These are phyloP conservation scores for Yamadazyma laniorum DNA, from an alignment of 805 yeast species.

Conservation along the genomic window DNA sequence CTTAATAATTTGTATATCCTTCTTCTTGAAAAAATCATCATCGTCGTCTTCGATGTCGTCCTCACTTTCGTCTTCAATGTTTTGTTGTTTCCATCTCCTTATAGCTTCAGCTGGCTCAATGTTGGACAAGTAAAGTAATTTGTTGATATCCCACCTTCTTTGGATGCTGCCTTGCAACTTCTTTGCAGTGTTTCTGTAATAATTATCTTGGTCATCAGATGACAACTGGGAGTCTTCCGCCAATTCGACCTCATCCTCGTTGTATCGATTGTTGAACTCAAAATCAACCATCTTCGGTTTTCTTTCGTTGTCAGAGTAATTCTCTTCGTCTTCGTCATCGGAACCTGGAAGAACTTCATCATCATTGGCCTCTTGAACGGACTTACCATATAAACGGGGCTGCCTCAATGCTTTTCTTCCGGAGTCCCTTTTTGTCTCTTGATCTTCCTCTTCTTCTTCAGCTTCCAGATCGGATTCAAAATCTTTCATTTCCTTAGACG, in stretches of 20 bases:
- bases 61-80: slow-evolving; percentile 41
- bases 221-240: slow-evolving; percentile 49
- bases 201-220: slow-evolving; percentile 37
- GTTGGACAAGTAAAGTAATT: slow-evolving; percentile 75
- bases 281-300: slow-evolving; percentile 46
- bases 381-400: slow-evolving; percentile 56
- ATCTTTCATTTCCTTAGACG: slow-evolving; percentile 47
- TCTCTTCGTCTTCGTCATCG: slow-evolving; percentile 42
- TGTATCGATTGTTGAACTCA: slow-evolving; percentile 40
- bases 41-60: slow-evolving; percentile 46
- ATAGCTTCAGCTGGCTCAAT: slow-evolving; percentile 72
- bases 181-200: slow-evolving; percentile 53
- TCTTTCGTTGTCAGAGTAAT: slow-evolving; percentile 35
- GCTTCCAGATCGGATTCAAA: slow-evolving; percentile 39
- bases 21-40: slow-evolving; percentile 55
- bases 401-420: slow-evolving; percentile 69
- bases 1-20: slow-evolving; percentile 20
- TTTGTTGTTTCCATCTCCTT: slow-evolving; percentile 63
- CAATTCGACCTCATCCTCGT: slow-evolving; percentile 37
- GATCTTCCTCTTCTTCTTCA: slow-evolving; percentile 34
- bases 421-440: slow-evolving; percentile 29
- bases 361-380: slow-evolving; percentile 48
- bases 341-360: slow-evolving; percentile 38
- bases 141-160: slow-evolving; percentile 75
- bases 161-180: slow-evolving; percentile 53